Conservation (phyloP, 768 basidiomycete species). For the Lepiota venenata region DNA sequence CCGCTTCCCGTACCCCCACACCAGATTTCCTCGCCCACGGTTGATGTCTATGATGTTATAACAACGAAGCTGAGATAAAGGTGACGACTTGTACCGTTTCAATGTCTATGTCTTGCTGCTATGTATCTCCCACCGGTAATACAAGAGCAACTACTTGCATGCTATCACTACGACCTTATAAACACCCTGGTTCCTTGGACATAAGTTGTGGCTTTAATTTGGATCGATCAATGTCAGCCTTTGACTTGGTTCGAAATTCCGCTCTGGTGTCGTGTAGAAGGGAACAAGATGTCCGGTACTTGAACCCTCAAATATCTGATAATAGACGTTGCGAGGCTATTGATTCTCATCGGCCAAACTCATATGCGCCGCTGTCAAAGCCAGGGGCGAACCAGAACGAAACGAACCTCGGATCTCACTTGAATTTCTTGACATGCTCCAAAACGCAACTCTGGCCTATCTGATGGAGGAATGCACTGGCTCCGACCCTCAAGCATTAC, state of each 20-base stretch:
- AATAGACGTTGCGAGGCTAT: neutral
- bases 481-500: too few species aligned
- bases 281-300: neutral
- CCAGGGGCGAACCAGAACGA: neutral
- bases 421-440: too few species aligned
- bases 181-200: too few species aligned
- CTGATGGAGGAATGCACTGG: too few species aligned
- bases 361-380: neutral
- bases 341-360: neutral
- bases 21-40: neutral
- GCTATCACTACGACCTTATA: too few species aligned
- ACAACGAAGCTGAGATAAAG: neutral
- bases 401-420: neutral
- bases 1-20: neutral
- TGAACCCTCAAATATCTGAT: neutral
- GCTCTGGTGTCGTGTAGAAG: too few species aligned
- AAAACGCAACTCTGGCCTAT: neutral
- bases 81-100: neutral
- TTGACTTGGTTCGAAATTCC: too few species aligned
- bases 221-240: too few species aligned
- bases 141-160: neutral
- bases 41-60: constrained; percentile 1
- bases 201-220: too few species aligned
- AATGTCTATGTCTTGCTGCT: neutral
- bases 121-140: neutral